Percentiles rank a stretch among this genome's conserved stretches.
phyloP scores from a whole-genome alignment of 2,329 filamentous ascomycete species.

The Alternaria incomplexa region DNA sequence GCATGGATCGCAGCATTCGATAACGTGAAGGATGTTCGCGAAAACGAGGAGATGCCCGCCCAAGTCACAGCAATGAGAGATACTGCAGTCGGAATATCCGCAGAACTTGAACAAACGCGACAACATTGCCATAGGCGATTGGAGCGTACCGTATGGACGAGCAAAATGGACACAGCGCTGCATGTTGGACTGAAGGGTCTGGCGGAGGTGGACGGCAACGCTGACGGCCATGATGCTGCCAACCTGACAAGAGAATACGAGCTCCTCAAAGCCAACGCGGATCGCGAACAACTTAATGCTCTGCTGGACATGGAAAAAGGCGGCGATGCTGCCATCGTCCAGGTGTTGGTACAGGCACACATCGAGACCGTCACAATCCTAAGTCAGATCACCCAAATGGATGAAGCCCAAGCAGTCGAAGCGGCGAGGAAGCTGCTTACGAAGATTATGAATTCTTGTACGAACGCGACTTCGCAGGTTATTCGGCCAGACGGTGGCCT shows the following conservation, averaged over 20 bases:
- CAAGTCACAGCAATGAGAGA: slow-evolving; percentile 72
- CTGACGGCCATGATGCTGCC: slow-evolving; percentile 71
- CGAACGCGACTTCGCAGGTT: slow-evolving; percentile 76
- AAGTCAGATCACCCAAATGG: slow-evolving; percentile 80
- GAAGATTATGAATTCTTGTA: slow-evolving; percentile 78
- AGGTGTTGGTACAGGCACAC: slow-evolving; percentile 84
- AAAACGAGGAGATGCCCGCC: slow-evolving; percentile 71
- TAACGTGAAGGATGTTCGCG: slow-evolving; percentile 73
- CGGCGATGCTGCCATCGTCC: slow-evolving; percentile 77
- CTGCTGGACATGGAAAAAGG: slow-evolving; percentile 84
- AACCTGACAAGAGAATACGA: slow-evolving; percentile 83
- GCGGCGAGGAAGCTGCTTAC: slow-evolving; percentile 79
- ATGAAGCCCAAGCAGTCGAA: slow-evolving; percentile 79
- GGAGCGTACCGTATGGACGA: slow-evolving; percentile 83
- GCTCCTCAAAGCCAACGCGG: slow-evolving; percentile 80
- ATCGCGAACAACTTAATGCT: slow-evolving; percentile 76
- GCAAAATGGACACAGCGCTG: slow-evolving; percentile 83
- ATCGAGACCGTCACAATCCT: slow-evolving; percentile 90
- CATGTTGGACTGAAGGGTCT: slow-evolving; percentile 84
- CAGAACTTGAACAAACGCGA: slow-evolving; percentile 87
- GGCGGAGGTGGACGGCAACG: slow-evolving; percentile 68
- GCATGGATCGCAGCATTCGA: slow-evolving; percentile 95
- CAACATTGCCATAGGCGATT: slow-evolving; percentile 89
- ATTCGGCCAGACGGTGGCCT: slow-evolving; percentile 85
- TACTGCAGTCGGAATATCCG: slow-evolving; percentile 83